Evolutionary conservation across 2,329 filamentous ascomycete species (phyloP), one percentile per base, ranked within the genome.

Genomic region (Diplodia sapinea): DNA sequence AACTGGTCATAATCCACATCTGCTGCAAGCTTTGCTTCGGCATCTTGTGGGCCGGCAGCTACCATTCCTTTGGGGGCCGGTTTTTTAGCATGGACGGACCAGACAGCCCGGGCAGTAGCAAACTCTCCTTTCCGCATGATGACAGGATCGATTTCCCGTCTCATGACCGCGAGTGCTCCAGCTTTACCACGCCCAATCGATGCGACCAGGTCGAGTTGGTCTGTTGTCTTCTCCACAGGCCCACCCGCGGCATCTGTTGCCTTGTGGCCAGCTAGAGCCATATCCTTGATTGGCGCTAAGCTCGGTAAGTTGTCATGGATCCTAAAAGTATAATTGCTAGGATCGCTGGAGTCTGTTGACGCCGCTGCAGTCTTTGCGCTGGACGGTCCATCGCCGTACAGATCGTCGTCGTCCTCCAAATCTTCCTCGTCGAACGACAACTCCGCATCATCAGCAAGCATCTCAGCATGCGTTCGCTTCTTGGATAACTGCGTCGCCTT

Each of bases 261-360:
- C 38, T 69, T 56, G 54, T 68, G 80, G 70, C 85, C 86, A 26
- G 93, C 92, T 52, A 93, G 81, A 3, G 91, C 87, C 65, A 95
- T 82, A 68, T 92, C 89, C 71, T 87, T 88, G 72, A 97, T 90
- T 1, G 94, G 93, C 0, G 90, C 93, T 70, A 96, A 85, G 75
- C 90, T 96, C 40, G 89, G 81, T 8, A 98, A 82, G 9, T 83
- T 84, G 77, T 98, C 94, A 74, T 95, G 89, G 52, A 94, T 79
- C 56, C 88, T 86, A 77, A 98, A 96, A 3, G 81, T 83, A 71
- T 94, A 87, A 62, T 91, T 88, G 5, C 88, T 88, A 12, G 85
- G 81, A 71, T 87, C 87, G 23, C 79, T 82, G 20, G 79, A 73
- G 23, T 78, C 76, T 9, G 75, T 73, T 1, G 77, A 73, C 23